Conservation (phyloP, 805 yeast species). For the Ogataea paraovalis region DNA sequence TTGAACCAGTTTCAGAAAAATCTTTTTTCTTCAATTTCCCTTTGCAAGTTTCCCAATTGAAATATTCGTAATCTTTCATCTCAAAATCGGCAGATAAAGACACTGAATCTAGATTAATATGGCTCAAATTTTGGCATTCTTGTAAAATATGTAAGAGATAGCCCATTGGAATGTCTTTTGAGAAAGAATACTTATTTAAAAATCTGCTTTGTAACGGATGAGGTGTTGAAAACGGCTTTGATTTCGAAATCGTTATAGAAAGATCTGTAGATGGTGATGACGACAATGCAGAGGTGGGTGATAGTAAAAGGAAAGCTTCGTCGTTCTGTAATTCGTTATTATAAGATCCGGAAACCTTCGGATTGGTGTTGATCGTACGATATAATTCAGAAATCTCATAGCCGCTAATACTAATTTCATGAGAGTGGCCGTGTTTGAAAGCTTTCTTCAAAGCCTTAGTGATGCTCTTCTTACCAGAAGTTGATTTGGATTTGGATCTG, state of each 20-base stretch:
- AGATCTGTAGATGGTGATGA: not conserved
- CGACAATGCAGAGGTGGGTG: not conserved
- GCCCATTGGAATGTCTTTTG: slow-evolving; percentile 80
- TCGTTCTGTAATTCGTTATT: not conserved
- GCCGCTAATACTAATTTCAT: not conserved
- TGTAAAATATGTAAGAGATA: slow-evolving; percentile 62
- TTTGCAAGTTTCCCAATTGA: slow-evolving; percentile 29
- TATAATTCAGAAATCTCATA: slow-evolving; percentile 2
- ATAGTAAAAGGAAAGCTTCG: not conserved
- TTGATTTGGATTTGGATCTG: slow-evolving; percentile 12
- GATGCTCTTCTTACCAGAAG: not conserved
- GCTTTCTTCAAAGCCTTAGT: slow-evolving; percentile 16
- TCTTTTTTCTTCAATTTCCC: slow-evolving; percentile 12
- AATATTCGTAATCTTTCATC: slow-evolving; percentile 36
- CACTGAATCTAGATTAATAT: slow-evolving; percentile 56
- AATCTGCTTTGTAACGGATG: slow-evolving; percentile 66
- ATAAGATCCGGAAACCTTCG: not conserved
- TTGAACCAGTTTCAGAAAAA: not conserved
- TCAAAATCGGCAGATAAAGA: slow-evolving; percentile 67
- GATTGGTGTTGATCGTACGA: not conserved
- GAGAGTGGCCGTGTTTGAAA: slow-evolving; percentile 7
- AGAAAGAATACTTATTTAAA: slow-evolving; percentile 55
- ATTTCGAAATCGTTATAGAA: not conserved
- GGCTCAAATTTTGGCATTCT: slow-evolving; percentile 58
- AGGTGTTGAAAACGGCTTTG: slow-evolving; percentile 31